phyloP scores from a whole-genome alignment of 192 early-diverging fungal species.

The Coemansia sp. region DNA sequence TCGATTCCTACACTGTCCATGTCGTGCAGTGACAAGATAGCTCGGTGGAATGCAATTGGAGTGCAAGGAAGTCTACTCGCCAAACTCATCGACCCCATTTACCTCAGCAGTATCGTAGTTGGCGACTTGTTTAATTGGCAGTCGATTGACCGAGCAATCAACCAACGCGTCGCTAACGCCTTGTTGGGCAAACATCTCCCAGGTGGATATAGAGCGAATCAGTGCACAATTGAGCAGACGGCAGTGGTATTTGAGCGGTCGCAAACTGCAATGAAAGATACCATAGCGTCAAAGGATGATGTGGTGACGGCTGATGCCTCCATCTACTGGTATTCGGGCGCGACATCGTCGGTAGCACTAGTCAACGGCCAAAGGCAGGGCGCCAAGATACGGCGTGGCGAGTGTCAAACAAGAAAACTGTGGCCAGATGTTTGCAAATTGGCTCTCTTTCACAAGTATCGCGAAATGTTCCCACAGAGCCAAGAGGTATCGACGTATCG shows the following conservation, averaged over 20 bases:
- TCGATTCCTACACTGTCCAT: slow-evolving; percentile 52
- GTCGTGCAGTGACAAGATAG: slow-evolving; percentile 87
- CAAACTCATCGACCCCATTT: slow-evolving; percentile 68
- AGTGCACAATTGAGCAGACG: slow-evolving; percentile 23
- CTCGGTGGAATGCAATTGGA: slow-evolving; percentile 85
- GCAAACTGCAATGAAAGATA: slow-evolving; percentile 19
- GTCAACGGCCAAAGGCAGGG: slow-evolving; percentile 61
- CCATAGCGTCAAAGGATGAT: background rate
- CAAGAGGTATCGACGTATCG: background rate
- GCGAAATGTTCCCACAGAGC: background rate
- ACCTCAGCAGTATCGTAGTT: slow-evolving; percentile 66
- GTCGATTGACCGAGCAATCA: slow-evolving; percentile 71
- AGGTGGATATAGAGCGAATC: slow-evolving; percentile 18
- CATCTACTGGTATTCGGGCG: slow-evolving; percentile 47
- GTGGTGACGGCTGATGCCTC: slow-evolving; percentile 44
- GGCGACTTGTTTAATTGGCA: slow-evolving; percentile 70
- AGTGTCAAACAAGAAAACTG: slow-evolving; percentile 26
- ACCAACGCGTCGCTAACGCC: slow-evolving; percentile 40
- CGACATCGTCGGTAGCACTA: slow-evolving; percentile 45
- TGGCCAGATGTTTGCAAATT: slow-evolving; percentile 46
- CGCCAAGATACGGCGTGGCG: slow-evolving; percentile 33
- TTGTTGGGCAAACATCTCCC: background rate
- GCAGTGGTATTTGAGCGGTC: slow-evolving; percentile 33
- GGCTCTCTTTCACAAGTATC: slow-evolving; percentile 23
- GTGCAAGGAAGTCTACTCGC: slow-evolving; percentile 74